Evolutionary conservation across 805 yeast genomes (phyloP).

Genomic region (Jamesozyma rosinii): DNA sequence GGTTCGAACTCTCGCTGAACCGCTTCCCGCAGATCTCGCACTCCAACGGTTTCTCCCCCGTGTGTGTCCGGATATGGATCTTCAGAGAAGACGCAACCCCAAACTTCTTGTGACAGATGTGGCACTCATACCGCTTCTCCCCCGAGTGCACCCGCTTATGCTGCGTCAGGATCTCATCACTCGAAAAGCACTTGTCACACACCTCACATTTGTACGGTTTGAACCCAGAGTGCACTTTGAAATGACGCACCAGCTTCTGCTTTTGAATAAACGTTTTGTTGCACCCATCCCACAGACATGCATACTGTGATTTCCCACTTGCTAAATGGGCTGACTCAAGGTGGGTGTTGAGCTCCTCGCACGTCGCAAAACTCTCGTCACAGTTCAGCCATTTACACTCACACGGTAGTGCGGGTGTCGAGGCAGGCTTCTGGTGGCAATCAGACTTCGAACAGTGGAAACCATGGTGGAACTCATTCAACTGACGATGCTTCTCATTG

Average conservation of each 20-base stretch:
- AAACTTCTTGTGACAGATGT: slow-evolving; percentile 64
- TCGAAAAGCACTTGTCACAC: slow-evolving; percentile 68
- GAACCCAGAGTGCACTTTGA: slow-evolving; percentile 79
- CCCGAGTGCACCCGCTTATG: slow-evolving; percentile 83
- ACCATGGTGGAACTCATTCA: background rate
- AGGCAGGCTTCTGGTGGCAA: background rate
- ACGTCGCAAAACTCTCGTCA: slow-evolving; percentile 37
- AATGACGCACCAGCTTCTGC: slow-evolving; percentile 77
- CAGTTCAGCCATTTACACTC: slow-evolving; percentile 39
- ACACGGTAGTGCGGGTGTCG: background rate
- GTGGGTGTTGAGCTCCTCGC: slow-evolving; percentile 64
- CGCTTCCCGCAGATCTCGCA: slow-evolving; percentile 79
- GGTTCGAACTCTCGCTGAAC: slow-evolving; percentile 82
- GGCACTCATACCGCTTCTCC: slow-evolving; percentile 75
- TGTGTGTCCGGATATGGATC: slow-evolving; percentile 77
- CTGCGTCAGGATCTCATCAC: slow-evolving; percentile 66
- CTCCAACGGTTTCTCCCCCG: slow-evolving; percentile 78
- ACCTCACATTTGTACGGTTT: slow-evolving; percentile 65
- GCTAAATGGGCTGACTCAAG: slow-evolving; percentile 60
- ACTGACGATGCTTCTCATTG: background rate
- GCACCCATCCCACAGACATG: slow-evolving; percentile 76
- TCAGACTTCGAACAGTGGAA: slow-evolving; percentile 1
- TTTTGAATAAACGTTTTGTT: slow-evolving; percentile 66
- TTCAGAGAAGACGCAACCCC: slow-evolving; percentile 76
- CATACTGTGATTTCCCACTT: slow-evolving; percentile 58